phyloP scores from a whole-genome alignment of 1,284 basidiomycete genomes.

The Boletus hoseneyae region DNA sequence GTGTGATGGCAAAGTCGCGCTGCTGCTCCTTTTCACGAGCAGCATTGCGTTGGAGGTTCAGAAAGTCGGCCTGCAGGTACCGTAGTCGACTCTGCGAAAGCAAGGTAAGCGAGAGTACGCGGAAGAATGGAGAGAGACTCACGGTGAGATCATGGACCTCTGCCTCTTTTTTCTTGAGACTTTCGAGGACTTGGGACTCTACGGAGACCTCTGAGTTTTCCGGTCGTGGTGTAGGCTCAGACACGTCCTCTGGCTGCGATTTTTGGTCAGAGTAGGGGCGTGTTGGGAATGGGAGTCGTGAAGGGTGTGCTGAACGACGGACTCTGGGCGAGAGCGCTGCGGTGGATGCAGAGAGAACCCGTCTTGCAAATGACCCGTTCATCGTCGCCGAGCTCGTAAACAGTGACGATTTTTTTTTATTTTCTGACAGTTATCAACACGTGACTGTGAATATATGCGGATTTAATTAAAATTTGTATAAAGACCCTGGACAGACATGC shows the following conservation, averaged over 20 bases:
- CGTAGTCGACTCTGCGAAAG: constrained; percentile 68
- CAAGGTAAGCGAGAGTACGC: constrained; percentile 4
- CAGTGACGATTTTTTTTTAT: neutral
- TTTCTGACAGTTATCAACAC: constrained; percentile 15
- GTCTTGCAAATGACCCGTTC: constrained; percentile 49
- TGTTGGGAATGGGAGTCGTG: constrained; percentile 23
- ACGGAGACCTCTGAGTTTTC: constrained; percentile 30
- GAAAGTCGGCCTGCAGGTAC: constrained; percentile 90
- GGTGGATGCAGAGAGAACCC: constrained; percentile 55
- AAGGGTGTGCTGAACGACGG: constrained; percentile 36
- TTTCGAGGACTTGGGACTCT: constrained; percentile 40
- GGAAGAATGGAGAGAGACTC: constrained; percentile 29
- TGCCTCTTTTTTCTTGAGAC: constrained; percentile 68
- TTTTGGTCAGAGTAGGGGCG: constrained; percentile 57
- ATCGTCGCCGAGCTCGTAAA: constrained; percentile 30
- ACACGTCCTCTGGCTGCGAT: constrained; percentile 16
- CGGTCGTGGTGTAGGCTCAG: constrained; percentile 32
- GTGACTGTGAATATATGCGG: constrained; percentile 17
- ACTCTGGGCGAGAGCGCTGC: constrained; percentile 50
- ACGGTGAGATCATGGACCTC: constrained; percentile 76
- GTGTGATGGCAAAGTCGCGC: constrained; percentile 89
- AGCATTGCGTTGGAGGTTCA: constrained; percentile 91
- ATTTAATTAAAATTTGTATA: neutral
- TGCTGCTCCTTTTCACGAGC: constrained; percentile 90
- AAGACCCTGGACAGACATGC: constrained; percentile 9